These are phyloP conservation scores for Penicillium sp. DNA, from an alignment of 2,329 filamentous ascomycete species.

Conservation along the genomic window DNA sequence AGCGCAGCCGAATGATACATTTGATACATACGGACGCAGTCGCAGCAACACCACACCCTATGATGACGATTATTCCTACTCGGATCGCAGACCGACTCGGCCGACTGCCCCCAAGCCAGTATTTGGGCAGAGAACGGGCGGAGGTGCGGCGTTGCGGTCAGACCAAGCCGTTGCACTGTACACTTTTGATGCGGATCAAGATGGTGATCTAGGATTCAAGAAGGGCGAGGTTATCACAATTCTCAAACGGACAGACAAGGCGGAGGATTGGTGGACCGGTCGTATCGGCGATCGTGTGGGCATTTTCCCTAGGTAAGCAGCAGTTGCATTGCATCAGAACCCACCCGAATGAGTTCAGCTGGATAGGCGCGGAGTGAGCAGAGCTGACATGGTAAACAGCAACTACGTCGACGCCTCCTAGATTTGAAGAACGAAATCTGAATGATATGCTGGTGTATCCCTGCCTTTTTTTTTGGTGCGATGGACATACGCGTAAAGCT, in stretches of 20 bases:
- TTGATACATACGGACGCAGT: slow-evolving; percentile 35
- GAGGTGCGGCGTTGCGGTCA: slow-evolving; percentile 44
- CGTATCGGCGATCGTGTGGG: slow-evolving; percentile 82
- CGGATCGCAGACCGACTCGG: slow-evolving; percentile 69
- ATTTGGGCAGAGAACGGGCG: slow-evolving; percentile 61
- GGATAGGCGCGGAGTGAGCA: background rate
- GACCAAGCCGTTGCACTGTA: slow-evolving; percentile 91
- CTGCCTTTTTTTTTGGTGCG: background rate
- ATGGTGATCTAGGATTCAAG: slow-evolving; percentile 91
- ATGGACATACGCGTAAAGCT: background rate
- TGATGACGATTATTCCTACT: slow-evolving; percentile 58
- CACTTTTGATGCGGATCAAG: slow-evolving; percentile 92
- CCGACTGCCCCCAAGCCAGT: slow-evolving; percentile 89
- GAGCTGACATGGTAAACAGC: slow-evolving; percentile 20
- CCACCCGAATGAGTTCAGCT: background rate
- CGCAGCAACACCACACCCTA: slow-evolving; percentile 45
- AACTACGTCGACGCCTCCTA: slow-evolving; percentile 45
- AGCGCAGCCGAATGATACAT: slow-evolving; percentile 31
- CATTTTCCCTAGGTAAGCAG: slow-evolving; percentile 80
- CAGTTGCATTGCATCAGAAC: background rate
- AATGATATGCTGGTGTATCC: slow-evolving; percentile 17
- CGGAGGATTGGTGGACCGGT: slow-evolving; percentile 98
- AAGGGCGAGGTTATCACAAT: slow-evolving; percentile 97
- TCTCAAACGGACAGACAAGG: slow-evolving; percentile 89
- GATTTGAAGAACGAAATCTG: slow-evolving; percentile 3